These are phyloP conservation scores for Moringa oleifera DNA, from an alignment of 345 rosid genomes.

Conservation along the genomic window DNA sequence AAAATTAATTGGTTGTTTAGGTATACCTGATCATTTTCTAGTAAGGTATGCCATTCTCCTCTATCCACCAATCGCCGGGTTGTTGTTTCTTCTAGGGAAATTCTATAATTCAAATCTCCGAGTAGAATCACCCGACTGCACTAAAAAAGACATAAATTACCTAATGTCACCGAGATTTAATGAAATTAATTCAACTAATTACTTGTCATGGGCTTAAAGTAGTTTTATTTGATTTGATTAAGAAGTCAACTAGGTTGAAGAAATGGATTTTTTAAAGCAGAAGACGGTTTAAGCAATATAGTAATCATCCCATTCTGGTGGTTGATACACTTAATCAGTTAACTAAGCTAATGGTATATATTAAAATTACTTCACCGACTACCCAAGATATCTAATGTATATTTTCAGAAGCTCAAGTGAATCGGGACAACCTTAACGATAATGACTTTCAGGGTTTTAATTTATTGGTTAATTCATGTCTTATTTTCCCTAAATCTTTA, in stretches of 20 bases:
- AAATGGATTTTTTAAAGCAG: too few species aligned
- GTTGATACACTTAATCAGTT: too few species aligned
- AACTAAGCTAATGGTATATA: too few species aligned
- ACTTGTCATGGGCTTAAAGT: not conserved
- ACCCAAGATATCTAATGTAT: constrained; percentile 6
- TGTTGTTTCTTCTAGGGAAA: constrained; percentile 57
- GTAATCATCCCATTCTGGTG: too few species aligned
- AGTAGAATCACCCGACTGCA: constrained; percentile 59
- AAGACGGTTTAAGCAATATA: too few species aligned
- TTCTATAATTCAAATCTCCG: constrained; percentile 84
- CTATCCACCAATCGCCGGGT: constrained; percentile 47
- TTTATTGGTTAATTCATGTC: not conserved
- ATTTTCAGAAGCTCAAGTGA: constrained; percentile 9
- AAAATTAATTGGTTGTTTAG: too few species aligned
- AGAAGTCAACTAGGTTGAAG: too few species aligned
- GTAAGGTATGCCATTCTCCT: constrained; percentile 50
- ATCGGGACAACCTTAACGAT: constrained; percentile 21
- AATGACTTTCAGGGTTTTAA: constrained; percentile 1
- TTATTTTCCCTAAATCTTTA: not conserved
- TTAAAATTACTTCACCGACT: too few species aligned
- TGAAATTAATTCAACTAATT: too few species aligned
- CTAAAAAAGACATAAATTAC: constrained; percentile 11
- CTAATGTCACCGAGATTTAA: constrained; percentile 18
- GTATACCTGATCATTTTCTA: constrained; percentile 68
- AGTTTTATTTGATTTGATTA: constrained; percentile 3